phyloP scores from a whole-genome alignment of 441 rosid genomes.

The Gossypium trilobum region DNA sequence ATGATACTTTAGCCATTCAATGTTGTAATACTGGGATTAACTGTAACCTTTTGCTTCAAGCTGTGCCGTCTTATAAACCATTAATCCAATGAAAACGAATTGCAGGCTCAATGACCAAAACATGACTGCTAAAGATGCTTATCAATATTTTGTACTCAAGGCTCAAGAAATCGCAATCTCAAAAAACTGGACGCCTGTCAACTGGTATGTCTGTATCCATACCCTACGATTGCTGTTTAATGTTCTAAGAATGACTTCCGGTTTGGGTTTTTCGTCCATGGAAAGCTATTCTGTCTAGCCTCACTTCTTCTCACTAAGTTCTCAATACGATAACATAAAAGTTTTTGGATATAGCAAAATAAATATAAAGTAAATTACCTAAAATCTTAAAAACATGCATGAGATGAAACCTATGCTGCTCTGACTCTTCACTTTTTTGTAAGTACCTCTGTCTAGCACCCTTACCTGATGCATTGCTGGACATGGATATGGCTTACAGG shows the following conservation, averaged over 20 bases:
- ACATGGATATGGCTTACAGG: neutral
- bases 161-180: slow-evolving; percentile 86
- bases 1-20: neutral
- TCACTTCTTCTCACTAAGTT: neutral
- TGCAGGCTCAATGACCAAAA: slow-evolving; percentile 66
- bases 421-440: neutral
- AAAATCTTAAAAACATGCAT: neutral
- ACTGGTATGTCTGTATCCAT: slow-evolving; percentile 46
- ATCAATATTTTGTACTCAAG: slow-evolving; percentile 72
- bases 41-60: neutral
- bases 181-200: slow-evolving; percentile 77
- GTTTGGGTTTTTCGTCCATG: neutral
- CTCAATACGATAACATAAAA: neutral
- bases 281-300: neutral
- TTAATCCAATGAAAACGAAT: slow-evolving; percentile 19
- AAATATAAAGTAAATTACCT: neutral
- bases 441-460: neutral
- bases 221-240: neutral
- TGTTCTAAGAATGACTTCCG: slow-evolving; percentile 10
- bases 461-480: neutral
- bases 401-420: slow-evolving; percentile 3
- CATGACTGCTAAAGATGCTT: slow-evolving; percentile 68
- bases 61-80: neutral
- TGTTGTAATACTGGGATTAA: neutral
- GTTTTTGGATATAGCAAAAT: neutral